phyloP scores from a whole-genome alignment of 106 monocot genomes.

The Dioscorea zingiberensis region DNA sequence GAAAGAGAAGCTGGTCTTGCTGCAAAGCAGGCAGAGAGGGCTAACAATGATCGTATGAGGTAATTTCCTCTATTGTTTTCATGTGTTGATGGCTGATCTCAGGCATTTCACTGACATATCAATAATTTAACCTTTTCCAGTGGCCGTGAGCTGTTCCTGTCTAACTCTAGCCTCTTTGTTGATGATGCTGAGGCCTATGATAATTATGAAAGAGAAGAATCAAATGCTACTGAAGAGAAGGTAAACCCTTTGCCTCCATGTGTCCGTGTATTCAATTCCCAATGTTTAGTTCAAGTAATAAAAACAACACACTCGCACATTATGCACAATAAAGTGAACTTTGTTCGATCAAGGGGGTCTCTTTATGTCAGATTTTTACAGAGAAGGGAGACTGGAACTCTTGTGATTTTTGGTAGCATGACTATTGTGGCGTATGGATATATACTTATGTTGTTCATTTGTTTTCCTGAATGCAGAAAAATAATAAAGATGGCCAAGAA shows the following conservation, averaged over 20 bases:
- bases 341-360: too few relatives aligned
- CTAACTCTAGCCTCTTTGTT: conserved; percentile 86
- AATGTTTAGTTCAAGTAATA: too few relatives aligned
- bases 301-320: too few relatives aligned
- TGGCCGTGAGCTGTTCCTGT: conserved; percentile 96
- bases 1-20: conserved; percentile 80
- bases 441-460: not conserved
- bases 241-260: conserved; percentile 14
- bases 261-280: too few relatives aligned
- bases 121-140: conserved; percentile 30
- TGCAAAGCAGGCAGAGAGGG: conserved; percentile 77
- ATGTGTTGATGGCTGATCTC: not conserved
- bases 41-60: conserved; percentile 99
- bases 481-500: conserved; percentile 24
- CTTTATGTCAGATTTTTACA: too few relatives aligned
- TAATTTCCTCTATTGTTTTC: conserved; percentile 12
- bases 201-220: conserved; percentile 70
- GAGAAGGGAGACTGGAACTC: too few relatives aligned
- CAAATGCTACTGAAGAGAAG: conserved; percentile 32
- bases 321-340: too few relatives aligned
- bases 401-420: too few relatives aligned
- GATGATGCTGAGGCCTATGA: conserved; percentile 95
- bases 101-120: conserved; percentile 1
- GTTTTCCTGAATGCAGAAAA: conserved; percentile 21
- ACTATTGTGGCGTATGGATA: too few relatives aligned